Evolutionary conservation across 2,329 filamentous ascomycete species (phyloP), one percentile per base, ranked within the genome.

Genomic region (Trichoderma oligosporum): DNA sequence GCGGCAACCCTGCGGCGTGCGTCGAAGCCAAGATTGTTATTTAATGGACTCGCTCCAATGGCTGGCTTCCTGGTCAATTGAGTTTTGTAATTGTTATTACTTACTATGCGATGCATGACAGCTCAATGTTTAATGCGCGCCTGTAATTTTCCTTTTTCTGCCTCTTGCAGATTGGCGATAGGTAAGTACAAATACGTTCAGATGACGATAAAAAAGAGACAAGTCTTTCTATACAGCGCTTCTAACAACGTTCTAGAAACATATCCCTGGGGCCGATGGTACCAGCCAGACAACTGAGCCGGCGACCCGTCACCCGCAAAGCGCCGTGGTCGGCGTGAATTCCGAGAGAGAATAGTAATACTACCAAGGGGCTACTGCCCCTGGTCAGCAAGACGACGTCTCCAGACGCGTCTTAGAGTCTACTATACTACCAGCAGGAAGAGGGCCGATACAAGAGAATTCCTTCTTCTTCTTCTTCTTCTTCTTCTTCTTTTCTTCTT

Each of bases 161-260:
- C n/a, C n/a, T n/a, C n/a, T n/a, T n/a, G n/a, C n/a, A n/a, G n/a
- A n/a, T n/a, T n/a, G n/a, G n/a, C n/a, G n/a, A n/a, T n/a, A n/a
- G n/a, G n/a, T n/a, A n/a, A 29, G 41, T 27, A 24, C 38, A 20
- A 20, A 11, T 24, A 35, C 2, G 27, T 16, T 24, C 22, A 27
- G 27, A 24, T 29, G 12, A 2, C 49, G 4, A 53, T n/a, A 29
- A 35, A 14, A 22, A 16, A 27, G 16, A 44, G 49, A 33, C 36
- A 51, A 4, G 41, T 38, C 35, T 29, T 27, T 11, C 36, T 25
- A 14, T 18, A 22, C 24, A 24, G 36, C 33, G 48, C 22, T 57
- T 57, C 56, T 41, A 39, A 57, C 31, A 44, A 33, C 4, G 56
- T 57, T 57, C 56, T 57, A 49, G 56, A 57, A 57, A 52, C 39